Conservation (phyloP, 139 green algal genomes). For the Nannochloris sp. region DNA sequence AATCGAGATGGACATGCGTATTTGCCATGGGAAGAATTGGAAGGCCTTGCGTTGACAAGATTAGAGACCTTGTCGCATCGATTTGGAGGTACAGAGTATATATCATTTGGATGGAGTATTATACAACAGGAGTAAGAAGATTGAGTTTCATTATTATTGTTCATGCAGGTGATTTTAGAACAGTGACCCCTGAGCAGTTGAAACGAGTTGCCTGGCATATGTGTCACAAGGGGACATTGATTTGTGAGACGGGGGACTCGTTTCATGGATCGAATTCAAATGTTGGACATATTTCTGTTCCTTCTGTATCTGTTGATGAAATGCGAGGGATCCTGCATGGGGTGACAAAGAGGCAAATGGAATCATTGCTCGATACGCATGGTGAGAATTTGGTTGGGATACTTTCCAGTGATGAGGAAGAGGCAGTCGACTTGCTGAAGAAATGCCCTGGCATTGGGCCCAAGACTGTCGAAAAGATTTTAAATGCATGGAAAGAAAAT, state of each 20-base stretch:
- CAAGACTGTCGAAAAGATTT: constrained; percentile 35
- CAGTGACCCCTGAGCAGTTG: background rate
- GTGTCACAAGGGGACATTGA: background rate
- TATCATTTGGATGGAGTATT: no score
- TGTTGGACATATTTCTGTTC: no score
- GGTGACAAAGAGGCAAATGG: background rate
- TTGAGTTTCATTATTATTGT: background rate
- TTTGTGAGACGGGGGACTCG: background rate
- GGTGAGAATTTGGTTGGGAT: background rate
- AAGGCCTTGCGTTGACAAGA: background rate
- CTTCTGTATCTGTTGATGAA: background rate
- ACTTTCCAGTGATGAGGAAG: background rate
- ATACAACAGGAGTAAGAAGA: no score
- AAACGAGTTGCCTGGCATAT: background rate
- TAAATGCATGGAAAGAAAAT: constrained; percentile 12
- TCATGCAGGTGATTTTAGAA: background rate
- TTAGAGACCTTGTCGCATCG: background rate
- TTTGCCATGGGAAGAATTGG: constrained; percentile 31
- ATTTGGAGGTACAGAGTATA: no score
- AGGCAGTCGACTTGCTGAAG: constrained; percentile 4
- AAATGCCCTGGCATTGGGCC: constrained; percentile 24
- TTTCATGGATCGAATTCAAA: background rate
- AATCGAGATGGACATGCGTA: constrained; percentile 35
- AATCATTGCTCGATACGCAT: background rate
- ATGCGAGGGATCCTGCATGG: background rate